Base-by-base conservation (phyloP, 768 basidiomycete genomes). In the Lentinus brumalis region DNA sequence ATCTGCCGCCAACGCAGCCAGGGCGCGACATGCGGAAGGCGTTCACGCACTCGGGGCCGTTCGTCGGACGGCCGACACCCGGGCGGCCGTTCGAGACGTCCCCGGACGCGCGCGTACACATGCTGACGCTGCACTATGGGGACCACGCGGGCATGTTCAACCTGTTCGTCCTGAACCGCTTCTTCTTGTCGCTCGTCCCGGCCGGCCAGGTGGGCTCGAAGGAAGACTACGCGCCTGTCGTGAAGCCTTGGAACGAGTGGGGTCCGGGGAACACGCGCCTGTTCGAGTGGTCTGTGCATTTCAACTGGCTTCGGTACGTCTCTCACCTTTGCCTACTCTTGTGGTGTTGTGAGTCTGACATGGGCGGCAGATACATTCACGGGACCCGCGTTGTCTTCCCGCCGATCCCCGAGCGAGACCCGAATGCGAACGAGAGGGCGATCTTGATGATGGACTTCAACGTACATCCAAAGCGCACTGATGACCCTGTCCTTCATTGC, bases 221-320 rank as follows among this genome's bases (percentile, higher is more conserved):
- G 29, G 62, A 1, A 62, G 45, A n/a, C 41, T 11, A 14, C 42
- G 29, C 32, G 42, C 60, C 40, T 16, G 45, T 38, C 44, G 57
- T 12, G 64, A 74, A 21, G 66, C 62, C 1, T 6, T 81, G 80
- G 80, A 60, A 65, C 1, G 68, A 67, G 29, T 81, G 80, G 81
- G 80, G 79, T 5, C 74, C 64, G 3, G 50, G 50, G 5, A 61
- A 75, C 10, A 71, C 79, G 50, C 67, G 80, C 6, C 70, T 76
- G 56, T 21, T 78, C 11, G 63, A 65, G 12, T 69, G 73, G 8
- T 41, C 61, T 9, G 66, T 58, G 1, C 60, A 58, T 30, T 79
- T 77, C 62, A 71, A 75, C 46, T 82, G 80, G 81, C 64, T 79
- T 35, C 71, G 78, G 77, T 78, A 47, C 26, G 70, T 58, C 9